These are phyloP conservation scores for Thalia dealbata DNA, from an alignment of 176 grass and related monocot species.

Conservation along the genomic window DNA sequence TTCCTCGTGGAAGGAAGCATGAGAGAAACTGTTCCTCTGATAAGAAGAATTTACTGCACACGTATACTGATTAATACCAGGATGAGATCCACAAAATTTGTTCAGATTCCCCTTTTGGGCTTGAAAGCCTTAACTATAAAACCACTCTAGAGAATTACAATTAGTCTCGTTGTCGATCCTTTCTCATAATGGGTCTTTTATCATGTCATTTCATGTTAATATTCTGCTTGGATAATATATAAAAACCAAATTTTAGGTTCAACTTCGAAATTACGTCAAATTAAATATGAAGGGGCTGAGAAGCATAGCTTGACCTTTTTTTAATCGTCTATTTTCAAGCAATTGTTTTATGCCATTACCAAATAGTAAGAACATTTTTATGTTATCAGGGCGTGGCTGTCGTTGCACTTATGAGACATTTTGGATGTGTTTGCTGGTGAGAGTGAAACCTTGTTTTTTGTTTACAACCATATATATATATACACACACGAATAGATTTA, in stretches of 20 bases:
- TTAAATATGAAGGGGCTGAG: neutral
- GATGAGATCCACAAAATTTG: neutral
- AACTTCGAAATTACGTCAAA: neutral
- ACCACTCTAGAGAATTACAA: too few relatives aligned
- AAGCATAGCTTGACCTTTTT: neutral
- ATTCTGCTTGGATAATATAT: neutral
- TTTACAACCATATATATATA: too few relatives aligned
- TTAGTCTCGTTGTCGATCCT: neutral
- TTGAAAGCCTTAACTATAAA: too few relatives aligned
- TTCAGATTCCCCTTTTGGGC: too few relatives aligned
- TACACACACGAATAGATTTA: neutral
- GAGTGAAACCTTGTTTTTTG: neutral
- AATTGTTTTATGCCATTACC: neutral
- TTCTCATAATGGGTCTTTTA: neutral
- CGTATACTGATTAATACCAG: neutral
- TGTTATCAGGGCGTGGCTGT: constrained; percentile 51
- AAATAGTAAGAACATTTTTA: neutral
- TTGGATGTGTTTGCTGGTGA: constrained; percentile 90
- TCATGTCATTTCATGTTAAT: neutral
- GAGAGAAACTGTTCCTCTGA: too few relatives aligned
- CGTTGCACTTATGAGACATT: constrained; percentile 66
- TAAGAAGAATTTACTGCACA: too few relatives aligned
- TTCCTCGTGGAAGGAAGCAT: too few relatives aligned
- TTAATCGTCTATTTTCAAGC: neutral
- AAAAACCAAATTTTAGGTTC: neutral